Conservation (phyloP, 2,329 filamentous ascomycete species). For the Penicillium aurantiogriseum region DNA sequence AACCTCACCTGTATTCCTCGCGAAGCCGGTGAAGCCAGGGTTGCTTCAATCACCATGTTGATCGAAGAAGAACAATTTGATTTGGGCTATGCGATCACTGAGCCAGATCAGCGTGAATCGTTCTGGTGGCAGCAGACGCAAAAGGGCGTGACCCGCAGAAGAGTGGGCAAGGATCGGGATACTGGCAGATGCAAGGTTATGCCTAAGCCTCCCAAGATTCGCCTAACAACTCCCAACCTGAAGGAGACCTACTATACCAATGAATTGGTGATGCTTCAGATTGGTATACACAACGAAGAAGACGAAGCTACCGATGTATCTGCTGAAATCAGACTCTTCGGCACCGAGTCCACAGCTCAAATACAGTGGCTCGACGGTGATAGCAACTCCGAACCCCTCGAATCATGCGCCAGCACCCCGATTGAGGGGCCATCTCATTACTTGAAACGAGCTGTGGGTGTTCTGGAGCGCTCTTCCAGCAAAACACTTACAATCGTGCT, state of each 20-base stretch:
- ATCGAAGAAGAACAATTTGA: constrained; percentile 66
- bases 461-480: constrained; percentile 33
- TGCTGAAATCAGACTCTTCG: constrained; percentile 67
- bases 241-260: constrained; percentile 79
- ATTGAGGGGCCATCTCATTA: constrained; percentile 32
- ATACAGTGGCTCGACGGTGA: constrained; percentile 49
- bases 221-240: constrained; percentile 64
- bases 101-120: constrained; percentile 33
- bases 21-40: constrained; percentile 74
- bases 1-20: constrained; percentile 71
- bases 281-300: constrained; percentile 79
- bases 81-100: constrained; percentile 63
- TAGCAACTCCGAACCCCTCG: constrained; percentile 15
- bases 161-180: constrained; percentile 47
- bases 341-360: constrained; percentile 50
- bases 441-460: constrained; percentile 35
- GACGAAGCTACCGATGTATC: constrained; percentile 72
- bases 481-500: constrained; percentile 44
- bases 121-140: constrained; percentile 46
- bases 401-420: constrained; percentile 27
- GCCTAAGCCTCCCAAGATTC: constrained; percentile 89
- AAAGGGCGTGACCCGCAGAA: constrained; percentile 36
- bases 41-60: constrained; percentile 61
- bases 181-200: constrained; percentile 66
- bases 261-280: constrained; percentile 66